Evolutionary conservation across 176 grass and related monocot species (phyloP), one percentile per base, ranked within the genome.

Genomic region (Carex parvula): DNA sequence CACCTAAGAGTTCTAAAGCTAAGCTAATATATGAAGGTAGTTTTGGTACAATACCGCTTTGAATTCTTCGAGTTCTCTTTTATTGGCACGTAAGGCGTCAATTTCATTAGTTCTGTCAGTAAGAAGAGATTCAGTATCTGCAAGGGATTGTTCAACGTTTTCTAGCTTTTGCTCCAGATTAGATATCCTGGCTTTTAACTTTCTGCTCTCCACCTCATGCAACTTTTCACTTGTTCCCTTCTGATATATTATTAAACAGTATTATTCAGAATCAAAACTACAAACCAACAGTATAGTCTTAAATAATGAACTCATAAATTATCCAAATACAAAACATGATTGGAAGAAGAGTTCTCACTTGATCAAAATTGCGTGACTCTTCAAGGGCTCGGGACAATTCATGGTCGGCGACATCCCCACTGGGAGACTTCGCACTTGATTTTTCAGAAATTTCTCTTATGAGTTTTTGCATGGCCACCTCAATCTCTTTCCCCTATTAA

Each of bases 391-490:
- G 90, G 54, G 93, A 92, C 63, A 99, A 79, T 63, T 99, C 93
- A 79, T 88, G 91, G 15, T 99, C 97, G 79, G 87, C 85, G 59
- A 88, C 80, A 86, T 99, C 97, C 12, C 54, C 41, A 82, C 86
- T 86, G 77, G 88, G 88, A 72, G 81, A 35, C 82, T 92, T 95
- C 3, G 56, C 18, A 50, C 22, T 82, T 44, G 80, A 57, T 90
- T 82, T 85, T 85, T 24, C 87, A 82, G 88, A 88, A 86, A 88
- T 75, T 84, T 96, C 91, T 99, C 93, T 99, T 90, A 99, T 99
- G 85, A 95, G 97, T 42, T 93, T 99, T 89, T 99, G 97, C 90
- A 99, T 89, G 44, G 97, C 97, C 74, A 99, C 97, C 82, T 93
- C 96, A 86, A 99, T 99, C 90, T 99, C 97, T 79, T 99, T 93